Conservation (phyloP, 1,139 yeast genomes). For the Debaryomycetaceae sp. region DNA sequence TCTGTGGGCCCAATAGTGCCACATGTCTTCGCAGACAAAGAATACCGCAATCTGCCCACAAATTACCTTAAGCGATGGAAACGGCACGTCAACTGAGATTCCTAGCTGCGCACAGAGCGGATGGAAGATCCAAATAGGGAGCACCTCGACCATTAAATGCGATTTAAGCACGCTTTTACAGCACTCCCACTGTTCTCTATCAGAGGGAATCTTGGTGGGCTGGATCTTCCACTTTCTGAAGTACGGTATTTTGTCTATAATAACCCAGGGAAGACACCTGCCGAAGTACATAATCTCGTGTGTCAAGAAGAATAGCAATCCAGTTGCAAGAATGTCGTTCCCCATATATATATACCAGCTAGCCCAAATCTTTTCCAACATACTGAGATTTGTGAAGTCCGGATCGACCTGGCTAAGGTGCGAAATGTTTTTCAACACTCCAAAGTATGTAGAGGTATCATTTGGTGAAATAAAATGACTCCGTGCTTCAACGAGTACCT, state of each 20-base stretch:
- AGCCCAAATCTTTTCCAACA: conserved; percentile 41
- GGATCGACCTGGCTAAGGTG: conserved; percentile 7
- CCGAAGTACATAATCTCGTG: conserved; percentile 47
- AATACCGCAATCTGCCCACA: conserved; percentile 33
- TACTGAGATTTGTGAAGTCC: conserved; percentile 15
- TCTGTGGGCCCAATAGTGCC: conserved; percentile 50
- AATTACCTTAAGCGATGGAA: conserved; percentile 32
- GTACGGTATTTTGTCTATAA: conserved; percentile 41
- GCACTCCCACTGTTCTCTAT: conserved; percentile 48
- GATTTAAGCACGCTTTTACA: conserved; percentile 42
- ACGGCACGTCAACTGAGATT: conserved; percentile 37
- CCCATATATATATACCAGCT: conserved; percentile 41
- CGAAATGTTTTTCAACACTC: conserved; percentile 7
- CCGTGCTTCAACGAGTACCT: neutral
- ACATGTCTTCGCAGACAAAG: conserved; percentile 43
- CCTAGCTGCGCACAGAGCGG: conserved; percentile 41
- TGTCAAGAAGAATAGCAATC: conserved; percentile 38
- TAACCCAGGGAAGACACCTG: conserved; percentile 45
- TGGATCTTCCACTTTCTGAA: conserved; percentile 44
- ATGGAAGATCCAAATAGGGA: conserved; percentile 50
- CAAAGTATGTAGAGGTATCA: conserved; percentile 4
- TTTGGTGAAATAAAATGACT: neutral
- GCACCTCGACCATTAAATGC: conserved; percentile 44
- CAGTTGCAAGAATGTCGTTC: conserved; percentile 46
- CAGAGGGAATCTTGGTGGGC: conserved; percentile 39